phyloP scores from a whole-genome alignment of 2,329 filamentous ascomycete genomes.

The Colletotrichum sp. region DNA sequence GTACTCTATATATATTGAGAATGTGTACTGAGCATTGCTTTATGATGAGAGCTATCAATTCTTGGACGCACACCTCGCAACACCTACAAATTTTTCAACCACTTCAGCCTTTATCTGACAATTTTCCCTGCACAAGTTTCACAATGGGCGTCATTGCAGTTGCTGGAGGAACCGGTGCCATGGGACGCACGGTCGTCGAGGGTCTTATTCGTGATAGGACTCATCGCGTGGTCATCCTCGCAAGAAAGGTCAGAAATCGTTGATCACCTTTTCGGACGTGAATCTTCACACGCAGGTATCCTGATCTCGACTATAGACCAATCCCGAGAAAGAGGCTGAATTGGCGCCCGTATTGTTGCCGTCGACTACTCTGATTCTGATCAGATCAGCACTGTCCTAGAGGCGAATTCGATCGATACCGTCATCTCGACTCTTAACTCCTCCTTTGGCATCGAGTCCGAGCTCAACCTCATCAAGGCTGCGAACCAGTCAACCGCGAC shows the following conservation, averaged over 20 bases:
- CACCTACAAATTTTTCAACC: too few species aligned
- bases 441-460: slow-evolving; percentile 27
- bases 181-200: slow-evolving; percentile 52
- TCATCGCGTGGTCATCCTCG: slow-evolving; percentile 42
- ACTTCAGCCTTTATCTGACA: too few species aligned
- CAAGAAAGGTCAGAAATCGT: slow-evolving; percentile 22
- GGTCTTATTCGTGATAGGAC: slow-evolving; percentile 35
- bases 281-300: slow-evolving; percentile 34
- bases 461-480: slow-evolving; percentile 48
- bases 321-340: slow-evolving; percentile 16
- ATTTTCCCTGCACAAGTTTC: neutral
- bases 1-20: too few species aligned
- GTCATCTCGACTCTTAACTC: slow-evolving; percentile 46
- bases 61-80: too few species aligned
- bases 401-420: slow-evolving; percentile 44
- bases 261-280: neutral
- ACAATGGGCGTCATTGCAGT: slow-evolving; percentile 40
- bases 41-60: too few species aligned
- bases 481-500: slow-evolving; percentile 40
- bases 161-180: slow-evolving; percentile 46
- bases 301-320: neutral
- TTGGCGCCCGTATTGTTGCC: slow-evolving; percentile 25
- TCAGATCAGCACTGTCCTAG: slow-evolving; percentile 25
- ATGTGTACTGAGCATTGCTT: too few species aligned
- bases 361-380: slow-evolving; percentile 30